Percentiles rank a stretch among this genome's conserved stretches.
Conservation (phyloP, 1,139 yeast species). For the Pichia sp. region DNA sequence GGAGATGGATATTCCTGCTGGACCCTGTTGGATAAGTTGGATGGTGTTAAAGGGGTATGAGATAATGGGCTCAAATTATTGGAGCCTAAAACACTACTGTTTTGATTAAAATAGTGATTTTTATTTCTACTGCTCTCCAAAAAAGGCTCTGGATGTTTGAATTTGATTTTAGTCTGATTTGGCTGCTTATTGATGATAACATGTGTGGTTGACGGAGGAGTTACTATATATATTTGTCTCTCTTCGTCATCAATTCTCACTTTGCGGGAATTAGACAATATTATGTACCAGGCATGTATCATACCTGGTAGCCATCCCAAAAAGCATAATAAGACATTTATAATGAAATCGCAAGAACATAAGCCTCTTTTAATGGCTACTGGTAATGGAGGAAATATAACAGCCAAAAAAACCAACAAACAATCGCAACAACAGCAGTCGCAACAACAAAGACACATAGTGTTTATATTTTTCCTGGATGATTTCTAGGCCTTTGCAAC, state of each 20-base stretch:
- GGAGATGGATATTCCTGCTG: not conserved
- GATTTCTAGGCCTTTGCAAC: no score
- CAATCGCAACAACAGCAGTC: constrained; percentile 41
- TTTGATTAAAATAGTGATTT: constrained; percentile 1
- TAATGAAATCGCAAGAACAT: constrained; percentile 52
- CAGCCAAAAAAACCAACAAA: constrained; percentile 48
- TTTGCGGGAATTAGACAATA: constrained; percentile 44
- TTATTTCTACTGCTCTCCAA: constrained; percentile 10
- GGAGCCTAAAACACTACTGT: not conserved
- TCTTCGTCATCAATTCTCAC: constrained; percentile 33
- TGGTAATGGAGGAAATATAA: constrained; percentile 64
- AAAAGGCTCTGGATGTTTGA: constrained; percentile 26
- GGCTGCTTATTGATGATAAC: constrained; percentile 20
- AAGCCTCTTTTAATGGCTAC: constrained; percentile 62
- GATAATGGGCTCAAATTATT: constrained; percentile 16
- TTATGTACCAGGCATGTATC: constrained; percentile 37
- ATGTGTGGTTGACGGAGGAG: constrained; percentile 18
- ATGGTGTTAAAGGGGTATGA: constrained; percentile 9
- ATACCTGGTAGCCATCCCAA: constrained; percentile 41
- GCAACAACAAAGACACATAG: constrained; percentile 23
- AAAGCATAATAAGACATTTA: constrained; percentile 48
- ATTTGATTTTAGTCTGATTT: constrained; percentile 17
- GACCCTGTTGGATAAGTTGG: constrained; percentile 1
- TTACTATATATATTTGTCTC: constrained; percentile 21
- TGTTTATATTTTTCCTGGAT: not conserved